phyloP scores from a whole-genome alignment of 164 flowering plant species.

The Aristolochia contorta region DNA sequence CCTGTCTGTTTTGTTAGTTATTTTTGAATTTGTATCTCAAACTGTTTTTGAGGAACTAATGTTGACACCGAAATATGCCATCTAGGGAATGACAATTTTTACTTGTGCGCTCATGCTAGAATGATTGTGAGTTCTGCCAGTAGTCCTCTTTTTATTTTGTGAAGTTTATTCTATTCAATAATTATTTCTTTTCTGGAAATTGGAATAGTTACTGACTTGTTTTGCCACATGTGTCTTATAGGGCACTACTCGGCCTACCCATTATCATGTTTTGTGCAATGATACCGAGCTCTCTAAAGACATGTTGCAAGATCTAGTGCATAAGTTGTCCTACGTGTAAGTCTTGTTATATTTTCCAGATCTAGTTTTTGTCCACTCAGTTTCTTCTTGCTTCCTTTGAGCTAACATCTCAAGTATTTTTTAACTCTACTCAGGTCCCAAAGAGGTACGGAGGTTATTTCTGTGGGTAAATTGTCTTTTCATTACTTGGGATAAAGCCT shows the following conservation, averaged over 20 bases:
- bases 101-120: slow-evolving; percentile 90
- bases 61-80: slow-evolving; percentile 73
- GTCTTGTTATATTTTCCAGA: slow-evolving; percentile 8
- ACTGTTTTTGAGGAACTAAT: slow-evolving; percentile 51
- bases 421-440: slow-evolving; percentile 48
- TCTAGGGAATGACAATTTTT: slow-evolving; percentile 72
- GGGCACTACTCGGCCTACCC: slow-evolving; percentile 82
- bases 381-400: not conserved
- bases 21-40: not conserved
- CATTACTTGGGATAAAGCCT: too few species aligned
- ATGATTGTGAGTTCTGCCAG: slow-evolving; percentile 63
- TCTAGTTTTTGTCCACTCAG: not conserved
- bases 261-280: slow-evolving; percentile 64
- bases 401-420: not conserved
- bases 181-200: not conserved
- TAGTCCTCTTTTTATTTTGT: not conserved
- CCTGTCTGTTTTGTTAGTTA: not conserved
- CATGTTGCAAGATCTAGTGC: slow-evolving; percentile 77
- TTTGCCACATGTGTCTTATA: slow-evolving; percentile 24
- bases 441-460: slow-evolving; percentile 78
- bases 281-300: slow-evolving; percentile 64
- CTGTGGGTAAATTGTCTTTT: slow-evolving; percentile 57
- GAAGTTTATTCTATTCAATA: too few species aligned
- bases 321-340: slow-evolving; percentile 76
- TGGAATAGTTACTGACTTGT: slow-evolving; percentile 30